These are phyloP conservation scores for Candida golubevii DNA, from an alignment of 805 yeast genomes.

Conservation along the genomic window DNA sequence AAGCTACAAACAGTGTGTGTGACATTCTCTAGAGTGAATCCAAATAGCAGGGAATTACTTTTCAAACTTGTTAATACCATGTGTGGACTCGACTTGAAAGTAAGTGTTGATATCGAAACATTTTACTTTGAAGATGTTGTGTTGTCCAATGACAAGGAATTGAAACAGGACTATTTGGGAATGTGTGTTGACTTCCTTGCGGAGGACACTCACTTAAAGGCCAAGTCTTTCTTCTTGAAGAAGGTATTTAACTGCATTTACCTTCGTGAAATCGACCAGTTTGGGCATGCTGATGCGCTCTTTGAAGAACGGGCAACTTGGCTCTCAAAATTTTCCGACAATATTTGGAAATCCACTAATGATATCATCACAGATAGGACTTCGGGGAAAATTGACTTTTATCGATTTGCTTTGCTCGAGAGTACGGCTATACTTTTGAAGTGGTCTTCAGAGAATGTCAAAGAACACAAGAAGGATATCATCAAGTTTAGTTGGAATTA, in stretches of 20 bases:
- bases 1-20: conserved; percentile 49
- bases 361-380: conserved; percentile 49
- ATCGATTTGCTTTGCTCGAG: conserved; percentile 74
- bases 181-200: conserved; percentile 47
- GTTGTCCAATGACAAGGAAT: conserved; percentile 40
- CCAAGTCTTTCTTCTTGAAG: conserved; percentile 55
- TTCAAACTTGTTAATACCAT: conserved; percentile 32
- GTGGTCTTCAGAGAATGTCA: conserved; percentile 56
- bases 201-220: conserved; percentile 41
- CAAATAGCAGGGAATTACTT: conserved; percentile 24
- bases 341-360: conserved; percentile 68
- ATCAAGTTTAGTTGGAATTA: conserved; percentile 94
- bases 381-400: conserved; percentile 69
- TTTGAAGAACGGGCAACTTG: conserved; percentile 48
- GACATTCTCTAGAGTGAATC: conserved; percentile 23
- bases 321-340: conserved; percentile 57
- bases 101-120: conserved; percentile 48
- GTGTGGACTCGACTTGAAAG: conserved; percentile 42
- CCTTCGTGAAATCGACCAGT: conserved; percentile 52
- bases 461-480: conserved; percentile 70
- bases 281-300: conserved; percentile 45
- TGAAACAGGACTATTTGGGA: conserved; percentile 48
- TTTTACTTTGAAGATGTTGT: conserved; percentile 57
- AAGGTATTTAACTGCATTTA: conserved; percentile 63
- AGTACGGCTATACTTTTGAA: conserved; percentile 73